A percentile compares a stretch with the other conserved stretches of the same genome.
phyloP scores from a whole-genome alignment of 345 rosid species.

The Abelmoschus esculentus region DNA sequence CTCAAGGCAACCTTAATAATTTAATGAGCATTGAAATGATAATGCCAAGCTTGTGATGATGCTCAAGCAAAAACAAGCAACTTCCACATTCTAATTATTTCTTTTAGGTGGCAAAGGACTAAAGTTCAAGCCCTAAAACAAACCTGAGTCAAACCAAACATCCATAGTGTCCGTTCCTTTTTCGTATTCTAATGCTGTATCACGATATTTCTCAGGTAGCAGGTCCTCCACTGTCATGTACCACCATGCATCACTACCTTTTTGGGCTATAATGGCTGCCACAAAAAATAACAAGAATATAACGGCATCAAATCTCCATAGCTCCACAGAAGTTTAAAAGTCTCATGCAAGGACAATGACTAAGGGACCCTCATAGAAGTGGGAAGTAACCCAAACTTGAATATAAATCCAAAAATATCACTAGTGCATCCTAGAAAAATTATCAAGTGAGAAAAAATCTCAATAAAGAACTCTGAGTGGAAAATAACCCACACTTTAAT shows the following conservation, averaged over 20 bases:
- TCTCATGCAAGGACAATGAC: background rate
- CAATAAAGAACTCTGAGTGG: background rate
- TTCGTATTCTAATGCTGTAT: conserved; percentile 66
- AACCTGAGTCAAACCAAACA: conserved; percentile 98
- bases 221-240: conserved; percentile 80
- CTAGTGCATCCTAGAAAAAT: background rate
- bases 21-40: too few species aligned
- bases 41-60: too few species aligned
- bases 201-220: conserved; percentile 69
- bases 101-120: background rate
- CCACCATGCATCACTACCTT: conserved; percentile 98
- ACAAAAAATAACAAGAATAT: conserved; percentile 16
- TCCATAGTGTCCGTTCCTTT: conserved; percentile 98
- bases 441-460: background rate
- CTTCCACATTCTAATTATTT: background rate
- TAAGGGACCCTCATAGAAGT: conserved; percentile 4
- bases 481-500: background rate
- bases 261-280: conserved; percentile 65
- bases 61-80: too few species aligned
- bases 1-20: too few species aligned
- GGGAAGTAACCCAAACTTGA: background rate
- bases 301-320: background rate
- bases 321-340: background rate
- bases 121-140: conserved; percentile 6
- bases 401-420: background rate